Evolutionary conservation across 768 basidiomycete genomes (phyloP), one percentile per base, ranked within the genome.

Genomic region (Termitomyces sp.): DNA sequence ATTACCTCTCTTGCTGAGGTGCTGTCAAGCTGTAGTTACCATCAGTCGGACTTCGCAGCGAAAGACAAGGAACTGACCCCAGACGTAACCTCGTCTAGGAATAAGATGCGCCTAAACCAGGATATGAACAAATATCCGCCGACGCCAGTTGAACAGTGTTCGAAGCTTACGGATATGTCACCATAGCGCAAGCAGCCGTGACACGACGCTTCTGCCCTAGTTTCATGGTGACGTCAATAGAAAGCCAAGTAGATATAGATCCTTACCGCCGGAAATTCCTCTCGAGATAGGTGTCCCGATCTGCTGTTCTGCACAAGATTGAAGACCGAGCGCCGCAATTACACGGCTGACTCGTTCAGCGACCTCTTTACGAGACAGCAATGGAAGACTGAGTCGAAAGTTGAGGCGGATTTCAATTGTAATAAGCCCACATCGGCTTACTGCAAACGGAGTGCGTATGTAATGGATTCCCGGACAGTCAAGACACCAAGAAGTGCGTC

Each of bases 11-110:
- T 65, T 23, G 75, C 70, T 6, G 77, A 71, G 7, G 76, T 79
- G 49, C 81, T 78, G 62, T 81, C 82, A 9, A 83, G 70, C 75
- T 77, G 50, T 16, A 45, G 3, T 25, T 43, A 17, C 16, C 8
- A 46, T 37, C 8, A 28, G n/a, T 19, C 2, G 19, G 4, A 19
- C 4, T n/a, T 10, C 21, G 17, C 52, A 44, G 16, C 3, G 23
- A 25, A n/a, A 58, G 46, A 16, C 28, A 14, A 28, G 27, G 41
- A 35, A 62, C 70, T 41, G 52, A 76, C 74, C 16, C 82, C 82
- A 25, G 76, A 79, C 1, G 82, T 84, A 2, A 82, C 80, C 63
- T 84, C 85, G 59, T 89, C 86, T 2, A 88, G 73, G 46, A 86
- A 73, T 25, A 88, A 68, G 9, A 89, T 76, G 4, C 78, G 76